phyloP scores from a whole-genome alignment of 495 filamentous ascomycete species.

The Aspergillus taichungensis region DNA sequence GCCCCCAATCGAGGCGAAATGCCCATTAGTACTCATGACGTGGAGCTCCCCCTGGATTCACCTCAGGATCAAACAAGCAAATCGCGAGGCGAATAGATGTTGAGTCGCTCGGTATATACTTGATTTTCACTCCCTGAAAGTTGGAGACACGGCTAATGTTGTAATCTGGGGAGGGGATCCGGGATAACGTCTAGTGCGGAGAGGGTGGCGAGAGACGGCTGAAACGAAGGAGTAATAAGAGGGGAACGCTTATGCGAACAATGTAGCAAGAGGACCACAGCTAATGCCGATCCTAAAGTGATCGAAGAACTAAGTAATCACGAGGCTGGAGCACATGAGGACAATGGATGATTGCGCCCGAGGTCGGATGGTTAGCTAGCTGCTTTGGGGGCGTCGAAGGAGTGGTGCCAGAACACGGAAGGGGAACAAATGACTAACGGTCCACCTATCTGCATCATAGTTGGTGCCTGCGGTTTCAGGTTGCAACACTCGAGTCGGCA shows the following conservation, averaged over 20 bases:
- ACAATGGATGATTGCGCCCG: conserved; percentile 1
- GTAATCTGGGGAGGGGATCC: background rate
- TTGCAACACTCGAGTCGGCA: too few species aligned
- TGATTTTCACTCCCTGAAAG: too few species aligned
- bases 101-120: too few species aligned
- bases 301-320: conserved; percentile 8
- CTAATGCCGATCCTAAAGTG: conserved; percentile 5
- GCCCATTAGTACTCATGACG: conserved; percentile 71
- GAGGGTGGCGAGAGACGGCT: conserved; percentile 8
- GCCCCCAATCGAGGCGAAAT: conserved; percentile 73
- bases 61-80: conserved; percentile 4
- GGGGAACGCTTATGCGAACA: conserved; percentile 6
- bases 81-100: background rate
- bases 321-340: conserved; percentile 7
- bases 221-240: conserved; percentile 6
- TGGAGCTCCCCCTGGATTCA: conserved; percentile 44
- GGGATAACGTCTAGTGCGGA: conserved; percentile 14
- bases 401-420: background rate
- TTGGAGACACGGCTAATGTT: too few species aligned
- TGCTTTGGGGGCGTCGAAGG: conserved; percentile 3
- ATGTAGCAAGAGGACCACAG: conserved; percentile 3
- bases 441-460: too few species aligned
- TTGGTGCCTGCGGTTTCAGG: too few species aligned
- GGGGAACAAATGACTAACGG: background rate
- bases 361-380: conserved; percentile 4